These are phyloP conservation scores for Chaetomiaceae sp. DNA, from an alignment of 2,329 filamentous ascomycete species.

Conservation along the genomic window DNA sequence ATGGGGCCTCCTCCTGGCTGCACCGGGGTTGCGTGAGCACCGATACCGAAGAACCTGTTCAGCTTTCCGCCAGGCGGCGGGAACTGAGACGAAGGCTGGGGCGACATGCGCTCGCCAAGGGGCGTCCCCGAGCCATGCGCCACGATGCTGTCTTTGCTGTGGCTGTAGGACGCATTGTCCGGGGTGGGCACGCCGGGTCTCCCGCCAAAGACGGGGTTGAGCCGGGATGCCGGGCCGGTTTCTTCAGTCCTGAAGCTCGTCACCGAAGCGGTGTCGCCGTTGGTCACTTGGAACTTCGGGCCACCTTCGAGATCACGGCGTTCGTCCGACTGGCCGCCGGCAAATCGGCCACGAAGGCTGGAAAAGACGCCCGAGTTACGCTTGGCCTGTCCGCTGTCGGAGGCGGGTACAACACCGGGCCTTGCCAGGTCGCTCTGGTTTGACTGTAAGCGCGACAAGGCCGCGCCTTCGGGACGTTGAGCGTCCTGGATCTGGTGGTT, in stretches of 20 bases:
- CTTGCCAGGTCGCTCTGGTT: conserved; percentile 35
- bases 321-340: conserved; percentile 28
- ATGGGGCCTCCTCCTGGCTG: conserved; percentile 9
- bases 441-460: conserved; percentile 34
- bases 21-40: conserved; percentile 9
- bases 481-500: conserved; percentile 4
- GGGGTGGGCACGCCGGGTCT: conserved; percentile 19
- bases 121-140: conserved; percentile 21
- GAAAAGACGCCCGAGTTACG: conserved; percentile 45
- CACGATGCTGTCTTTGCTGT: conserved; percentile 27
- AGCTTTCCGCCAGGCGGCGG: conserved; percentile 24
- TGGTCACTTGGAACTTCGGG: conserved; percentile 21
- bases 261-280: conserved; percentile 38
- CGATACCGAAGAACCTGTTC: conserved; percentile 27
- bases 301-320: conserved; percentile 26
- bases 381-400: conserved; percentile 33
- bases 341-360: conserved; percentile 42
- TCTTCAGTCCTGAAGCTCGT: conserved; percentile 37
- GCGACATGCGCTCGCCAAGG: conserved; percentile 10
- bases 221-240: conserved; percentile 32
- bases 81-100: conserved; percentile 16
- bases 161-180: conserved; percentile 24
- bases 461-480: conserved; percentile 9
- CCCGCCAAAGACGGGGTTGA: conserved; percentile 36
- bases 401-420: conserved; percentile 29